These are phyloP conservation scores for Gaeumannomyces sp. DNA, from an alignment of 2,329 filamentous ascomycete genomes.

Conservation along the genomic window DNA sequence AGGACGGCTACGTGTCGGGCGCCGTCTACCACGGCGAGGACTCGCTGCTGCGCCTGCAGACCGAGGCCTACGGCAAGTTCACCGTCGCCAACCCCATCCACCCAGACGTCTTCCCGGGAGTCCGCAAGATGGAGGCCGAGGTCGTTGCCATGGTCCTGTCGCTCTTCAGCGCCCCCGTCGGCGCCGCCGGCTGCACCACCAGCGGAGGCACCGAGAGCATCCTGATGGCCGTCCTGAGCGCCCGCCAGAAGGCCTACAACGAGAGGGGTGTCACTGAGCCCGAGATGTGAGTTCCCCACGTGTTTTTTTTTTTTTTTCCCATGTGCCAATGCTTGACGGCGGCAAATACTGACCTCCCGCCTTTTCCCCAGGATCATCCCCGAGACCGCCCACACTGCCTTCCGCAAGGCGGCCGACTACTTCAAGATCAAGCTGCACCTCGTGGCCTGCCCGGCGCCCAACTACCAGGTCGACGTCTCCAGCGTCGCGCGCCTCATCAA, in stretches of 20 bases:
- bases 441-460: slow-evolving; percentile 77
- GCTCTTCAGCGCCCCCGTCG: slow-evolving; percentile 84
- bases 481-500: slow-evolving; percentile 82
- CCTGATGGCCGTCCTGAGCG: slow-evolving; percentile 86
- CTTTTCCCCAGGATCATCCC: slow-evolving; percentile 67
- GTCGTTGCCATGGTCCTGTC: slow-evolving; percentile 90
- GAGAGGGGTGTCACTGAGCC: slow-evolving; percentile 88
- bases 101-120: slow-evolving; percentile 95
- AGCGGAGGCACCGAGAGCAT: slow-evolving; percentile 95
- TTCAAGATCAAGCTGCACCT: slow-evolving; percentile 94
- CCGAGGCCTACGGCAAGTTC: slow-evolving; percentile 89
- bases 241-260: slow-evolving; percentile 77
- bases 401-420: slow-evolving; percentile 90
- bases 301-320: neutral
- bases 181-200: slow-evolving; percentile 81
- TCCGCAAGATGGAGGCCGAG: slow-evolving; percentile 99
- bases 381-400: slow-evolving; percentile 90
- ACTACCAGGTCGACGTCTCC: slow-evolving; percentile 75
- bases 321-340: neutral
- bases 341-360: neutral
- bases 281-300: slow-evolving; percentile 66
- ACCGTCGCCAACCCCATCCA: slow-evolving; percentile 96
- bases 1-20: slow-evolving; percentile 89
- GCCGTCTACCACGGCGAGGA: slow-evolving; percentile 94
- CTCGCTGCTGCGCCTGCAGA: slow-evolving; percentile 74